Conservation (phyloP, 306 rosid species). For the Sindora glabra region DNA sequence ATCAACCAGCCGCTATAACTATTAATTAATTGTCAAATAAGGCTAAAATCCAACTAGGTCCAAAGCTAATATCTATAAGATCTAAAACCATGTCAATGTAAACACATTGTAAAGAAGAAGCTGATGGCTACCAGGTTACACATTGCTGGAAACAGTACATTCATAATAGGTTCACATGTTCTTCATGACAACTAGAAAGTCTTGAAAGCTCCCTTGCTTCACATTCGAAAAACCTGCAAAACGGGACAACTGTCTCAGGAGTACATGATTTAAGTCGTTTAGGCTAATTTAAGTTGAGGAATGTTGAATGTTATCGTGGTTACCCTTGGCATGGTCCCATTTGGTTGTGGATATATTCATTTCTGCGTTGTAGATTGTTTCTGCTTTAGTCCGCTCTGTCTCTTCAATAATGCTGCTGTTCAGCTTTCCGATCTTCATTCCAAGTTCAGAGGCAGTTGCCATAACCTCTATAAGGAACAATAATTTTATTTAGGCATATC, state of each 20-base stretch:
- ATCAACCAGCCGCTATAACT: too few species aligned
- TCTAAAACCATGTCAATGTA: too few species aligned
- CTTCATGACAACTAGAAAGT: slow-evolving; percentile 27
- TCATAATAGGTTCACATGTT: slow-evolving; percentile 28
- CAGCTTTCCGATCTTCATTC: slow-evolving; percentile 33
- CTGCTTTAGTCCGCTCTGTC: slow-evolving; percentile 20
- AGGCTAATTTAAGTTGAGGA: slow-evolving; percentile 10
- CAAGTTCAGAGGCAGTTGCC: slow-evolving; percentile 51
- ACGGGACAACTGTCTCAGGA: background rate
- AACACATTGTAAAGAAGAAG: too few species aligned
- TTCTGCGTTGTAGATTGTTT: slow-evolving; percentile 18
- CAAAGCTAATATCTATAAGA: too few species aligned
- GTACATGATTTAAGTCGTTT: background rate
- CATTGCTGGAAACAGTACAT: background rate
- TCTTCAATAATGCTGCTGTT: slow-evolving; percentile 34
- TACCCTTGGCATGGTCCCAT: slow-evolving; percentile 39
- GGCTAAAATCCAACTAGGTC: too few species aligned
- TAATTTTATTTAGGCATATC: background rate
- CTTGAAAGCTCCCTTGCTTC: slow-evolving; percentile 37
- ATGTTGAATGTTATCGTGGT: background rate
- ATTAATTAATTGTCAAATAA: too few species aligned
- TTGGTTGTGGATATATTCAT: slow-evolving; percentile 23
- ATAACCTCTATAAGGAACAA: slow-evolving; percentile 44
- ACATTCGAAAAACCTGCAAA: slow-evolving; percentile 51
- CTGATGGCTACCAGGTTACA: too few species aligned